phyloP scores from a whole-genome alignment of 2,329 filamentous ascomycete genomes.

The Pyrenophora teres region DNA sequence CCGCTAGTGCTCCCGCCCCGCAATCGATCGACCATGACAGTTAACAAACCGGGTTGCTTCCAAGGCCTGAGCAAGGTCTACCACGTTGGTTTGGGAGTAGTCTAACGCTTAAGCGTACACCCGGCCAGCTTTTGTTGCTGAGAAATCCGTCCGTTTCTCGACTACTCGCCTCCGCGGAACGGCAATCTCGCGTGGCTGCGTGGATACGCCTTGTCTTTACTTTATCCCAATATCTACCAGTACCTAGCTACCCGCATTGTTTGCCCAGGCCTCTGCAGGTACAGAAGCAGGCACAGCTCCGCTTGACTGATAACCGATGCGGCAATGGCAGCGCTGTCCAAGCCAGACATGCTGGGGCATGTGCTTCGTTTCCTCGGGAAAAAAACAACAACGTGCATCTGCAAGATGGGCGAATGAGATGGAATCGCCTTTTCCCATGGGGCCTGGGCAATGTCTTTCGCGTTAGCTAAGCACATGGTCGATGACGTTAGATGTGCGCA shows the following conservation, averaged over 20 bases:
- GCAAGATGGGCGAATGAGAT: background rate
- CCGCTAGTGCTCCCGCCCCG: conserved; percentile 24
- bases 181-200: conserved; percentile 3
- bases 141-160: conserved; percentile 14
- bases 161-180: conserved; percentile 15
- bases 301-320: conserved; percentile 5
- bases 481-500: conserved; percentile 10
- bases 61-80: conserved; percentile 3
- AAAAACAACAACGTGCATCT: conserved; percentile 1
- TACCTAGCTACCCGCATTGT: background rate
- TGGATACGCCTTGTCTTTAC: background rate
- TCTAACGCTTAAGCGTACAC: conserved; percentile 7
- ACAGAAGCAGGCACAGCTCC: conserved; percentile 10
- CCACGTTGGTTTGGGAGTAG: conserved; percentile 4
- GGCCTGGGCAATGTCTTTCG: background rate
- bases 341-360: background rate
- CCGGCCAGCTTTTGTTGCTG: conserved; percentile 10
- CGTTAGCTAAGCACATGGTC: conserved; percentile 4
- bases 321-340: background rate
- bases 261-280: conserved; percentile 8
- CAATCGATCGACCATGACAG: conserved; percentile 1
- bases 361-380: background rate
- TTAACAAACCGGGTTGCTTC: conserved; percentile 5
- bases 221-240: background rate
- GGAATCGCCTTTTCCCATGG: background rate